These are phyloP conservation scores for Hamamelis virginiana DNA, from an alignment of 164 flowering plant genomes.

Conservation along the genomic window DNA sequence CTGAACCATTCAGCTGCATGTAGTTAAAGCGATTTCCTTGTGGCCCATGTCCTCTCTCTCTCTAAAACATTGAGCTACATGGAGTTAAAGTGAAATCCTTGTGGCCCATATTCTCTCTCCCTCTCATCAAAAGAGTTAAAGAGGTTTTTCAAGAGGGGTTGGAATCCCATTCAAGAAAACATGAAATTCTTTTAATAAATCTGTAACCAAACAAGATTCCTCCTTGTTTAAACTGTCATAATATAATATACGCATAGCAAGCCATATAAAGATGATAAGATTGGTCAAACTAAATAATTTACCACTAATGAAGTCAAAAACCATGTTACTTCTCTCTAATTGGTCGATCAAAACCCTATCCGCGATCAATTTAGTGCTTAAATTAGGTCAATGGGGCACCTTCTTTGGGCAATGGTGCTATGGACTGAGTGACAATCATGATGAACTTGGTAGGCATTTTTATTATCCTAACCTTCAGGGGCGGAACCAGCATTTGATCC, in stretches of 20 bases:
- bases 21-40: background rate
- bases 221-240: constrained; percentile 2
- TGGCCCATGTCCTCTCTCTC: constrained; percentile 6
- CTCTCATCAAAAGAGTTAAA: too few species aligned
- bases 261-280: constrained; percentile 11
- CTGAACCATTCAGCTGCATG: background rate
- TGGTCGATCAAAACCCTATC: constrained; percentile 21
- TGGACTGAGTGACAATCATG: too few species aligned
- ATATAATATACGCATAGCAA: background rate
- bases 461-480: background rate
- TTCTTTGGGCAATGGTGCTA: background rate
- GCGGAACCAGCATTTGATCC: too few species aligned
- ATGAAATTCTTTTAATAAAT: background rate
- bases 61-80: background rate
- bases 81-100: background rate
- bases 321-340: constrained; percentile 23
- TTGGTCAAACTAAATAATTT: constrained; percentile 16
- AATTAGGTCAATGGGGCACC: constrained; percentile 17
- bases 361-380: constrained; percentile 16
- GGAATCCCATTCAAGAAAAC: background rate
- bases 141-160: background rate
- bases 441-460: background rate
- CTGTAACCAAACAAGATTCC: constrained; percentile 12
- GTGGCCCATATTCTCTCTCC: constrained; percentile 4
- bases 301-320: constrained; percentile 19